Conservation (phyloP, 768 basidiomycete genomes). For the Suillus plorans region DNA sequence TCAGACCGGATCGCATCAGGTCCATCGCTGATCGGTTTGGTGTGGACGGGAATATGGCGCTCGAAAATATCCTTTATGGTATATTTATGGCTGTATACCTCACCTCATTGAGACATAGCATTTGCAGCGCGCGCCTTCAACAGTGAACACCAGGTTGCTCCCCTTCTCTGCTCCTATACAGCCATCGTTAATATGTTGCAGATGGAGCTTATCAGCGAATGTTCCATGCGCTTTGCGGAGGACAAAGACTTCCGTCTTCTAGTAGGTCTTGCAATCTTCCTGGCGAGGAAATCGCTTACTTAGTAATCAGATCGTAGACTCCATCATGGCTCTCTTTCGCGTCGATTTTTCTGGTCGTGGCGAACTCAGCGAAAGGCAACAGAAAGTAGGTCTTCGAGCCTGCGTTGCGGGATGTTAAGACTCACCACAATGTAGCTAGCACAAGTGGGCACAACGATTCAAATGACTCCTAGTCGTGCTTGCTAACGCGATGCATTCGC, state of each 20-base stretch:
- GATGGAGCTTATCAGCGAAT: conserved; percentile 93
- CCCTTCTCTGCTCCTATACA: not conserved
- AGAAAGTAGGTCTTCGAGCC: conserved; percentile 55
- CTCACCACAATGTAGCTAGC: conserved; percentile 57
- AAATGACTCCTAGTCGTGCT: not conserved
- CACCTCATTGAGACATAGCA: conserved; percentile 13
- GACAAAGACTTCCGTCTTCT: conserved; percentile 81
- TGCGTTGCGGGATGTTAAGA: conserved; percentile 4
- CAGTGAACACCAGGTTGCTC: conserved; percentile 83
- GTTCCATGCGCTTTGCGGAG: conserved; percentile 84
- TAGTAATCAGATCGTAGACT: conserved; percentile 79
- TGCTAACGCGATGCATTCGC: not conserved
- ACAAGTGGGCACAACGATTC: conserved; percentile 49
- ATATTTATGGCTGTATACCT: not conserved
- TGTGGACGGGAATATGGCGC: conserved; percentile 82
- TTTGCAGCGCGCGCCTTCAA: conserved; percentile 80
- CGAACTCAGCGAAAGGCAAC: conserved; percentile 91
- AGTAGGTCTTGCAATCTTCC: conserved; percentile 33
- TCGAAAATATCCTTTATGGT: conserved; percentile 94
- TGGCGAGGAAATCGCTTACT: conserved; percentile 10
- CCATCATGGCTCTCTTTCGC: conserved; percentile 95
- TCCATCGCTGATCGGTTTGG: conserved; percentile 93
- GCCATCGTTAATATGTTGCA: conserved; percentile 26
- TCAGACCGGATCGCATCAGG: conserved; percentile 90
- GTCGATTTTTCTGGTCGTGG: conserved; percentile 94